Conservation (phyloP, 331 rosid genomes). For the Dryas integrifolia region DNA sequence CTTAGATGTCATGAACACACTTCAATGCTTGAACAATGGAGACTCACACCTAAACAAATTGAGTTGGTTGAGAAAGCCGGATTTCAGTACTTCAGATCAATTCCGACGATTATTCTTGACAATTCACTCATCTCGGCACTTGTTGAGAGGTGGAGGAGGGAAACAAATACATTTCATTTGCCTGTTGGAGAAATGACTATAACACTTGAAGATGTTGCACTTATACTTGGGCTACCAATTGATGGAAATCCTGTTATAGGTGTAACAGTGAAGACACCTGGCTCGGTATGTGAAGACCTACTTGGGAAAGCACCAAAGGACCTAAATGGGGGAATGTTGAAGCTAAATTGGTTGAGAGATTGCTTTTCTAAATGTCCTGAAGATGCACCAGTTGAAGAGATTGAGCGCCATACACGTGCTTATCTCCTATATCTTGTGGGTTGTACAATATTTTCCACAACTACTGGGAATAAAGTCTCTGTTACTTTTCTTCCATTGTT, state of each 20-base stretch:
- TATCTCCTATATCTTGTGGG: constrained; percentile 91
- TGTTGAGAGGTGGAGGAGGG: constrained; percentile 96
- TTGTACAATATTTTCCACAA: constrained; percentile 87
- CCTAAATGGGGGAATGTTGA: constrained; percentile 89
- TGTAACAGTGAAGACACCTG: constrained; percentile 54
- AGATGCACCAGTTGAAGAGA: constrained; percentile 57
- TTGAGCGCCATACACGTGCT: constrained; percentile 72
- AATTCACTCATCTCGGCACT: constrained; percentile 86
- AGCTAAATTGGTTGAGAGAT: constrained; percentile 91
- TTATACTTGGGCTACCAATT: constrained; percentile 73
- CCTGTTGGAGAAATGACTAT: constrained; percentile 83
- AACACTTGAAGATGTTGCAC: constrained; percentile 87
- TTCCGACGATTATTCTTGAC: constrained; percentile 85
- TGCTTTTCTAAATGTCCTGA: constrained; percentile 77
- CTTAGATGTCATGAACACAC: constrained; percentile 96
- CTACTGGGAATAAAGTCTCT: constrained; percentile 93
- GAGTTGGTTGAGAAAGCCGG: constrained; percentile 84
- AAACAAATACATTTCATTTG: constrained; percentile 85
- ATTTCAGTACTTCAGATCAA: constrained; percentile 65
- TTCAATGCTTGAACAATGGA: constrained; percentile 91
- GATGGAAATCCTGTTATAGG: constrained; percentile 89
- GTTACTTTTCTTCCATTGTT: constrained; percentile 82
- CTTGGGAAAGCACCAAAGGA: constrained; percentile 81
- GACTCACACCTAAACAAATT: constrained; percentile 68
- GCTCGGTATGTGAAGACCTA: constrained; percentile 67